phyloP scores from a whole-genome alignment of 805 yeast species.

The Cyberlindnera xishuangbannaensis region DNA sequence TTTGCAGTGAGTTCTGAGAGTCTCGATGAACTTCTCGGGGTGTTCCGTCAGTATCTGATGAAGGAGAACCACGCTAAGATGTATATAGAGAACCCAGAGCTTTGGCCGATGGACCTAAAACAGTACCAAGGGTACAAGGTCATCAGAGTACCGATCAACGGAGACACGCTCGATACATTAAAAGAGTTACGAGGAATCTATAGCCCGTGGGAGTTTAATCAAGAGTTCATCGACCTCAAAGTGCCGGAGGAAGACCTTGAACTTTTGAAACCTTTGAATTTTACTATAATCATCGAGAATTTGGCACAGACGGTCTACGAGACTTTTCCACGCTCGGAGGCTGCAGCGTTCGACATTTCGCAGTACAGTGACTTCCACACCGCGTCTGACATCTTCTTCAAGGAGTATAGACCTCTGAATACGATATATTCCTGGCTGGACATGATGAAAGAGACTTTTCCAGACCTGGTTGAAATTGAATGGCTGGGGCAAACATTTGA shows the following conservation, averaged over 20 bases:
- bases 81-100: no score
- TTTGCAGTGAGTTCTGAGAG: conserved; percentile 3
- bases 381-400: conserved; percentile 54
- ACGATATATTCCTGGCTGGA: conserved; percentile 73
- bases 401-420: conserved; percentile 59
- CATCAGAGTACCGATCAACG: conserved; percentile 12
- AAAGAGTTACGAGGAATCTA: conserved; percentile 10
- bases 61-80: no score
- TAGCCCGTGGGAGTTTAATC: conserved; percentile 47
- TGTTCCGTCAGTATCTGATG: no score
- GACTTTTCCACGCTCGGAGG: conserved; percentile 37
- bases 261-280: neutral
- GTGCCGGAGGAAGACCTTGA: conserved; percentile 13
- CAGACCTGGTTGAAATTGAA: conserved; percentile 57
- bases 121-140: conserved; percentile 19
- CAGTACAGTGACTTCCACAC: conserved; percentile 11
- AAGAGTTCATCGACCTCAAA: conserved; percentile 41
- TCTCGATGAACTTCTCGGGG: conserved; percentile 3
- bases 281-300: conserved; percentile 45
- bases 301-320: conserved; percentile 52
- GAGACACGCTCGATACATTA: conserved; percentile 2
- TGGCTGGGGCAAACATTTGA: conserved; percentile 72
- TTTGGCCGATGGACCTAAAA: conserved; percentile 19
- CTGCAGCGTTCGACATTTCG: conserved; percentile 6
- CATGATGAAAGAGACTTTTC: conserved; percentile 52